Evolutionary conservation across 2,329 filamentous ascomycete genomes (phyloP), one percentile per base, ranked within the genome.

Genomic region (Thermothelomyces thermophilus): DNA sequence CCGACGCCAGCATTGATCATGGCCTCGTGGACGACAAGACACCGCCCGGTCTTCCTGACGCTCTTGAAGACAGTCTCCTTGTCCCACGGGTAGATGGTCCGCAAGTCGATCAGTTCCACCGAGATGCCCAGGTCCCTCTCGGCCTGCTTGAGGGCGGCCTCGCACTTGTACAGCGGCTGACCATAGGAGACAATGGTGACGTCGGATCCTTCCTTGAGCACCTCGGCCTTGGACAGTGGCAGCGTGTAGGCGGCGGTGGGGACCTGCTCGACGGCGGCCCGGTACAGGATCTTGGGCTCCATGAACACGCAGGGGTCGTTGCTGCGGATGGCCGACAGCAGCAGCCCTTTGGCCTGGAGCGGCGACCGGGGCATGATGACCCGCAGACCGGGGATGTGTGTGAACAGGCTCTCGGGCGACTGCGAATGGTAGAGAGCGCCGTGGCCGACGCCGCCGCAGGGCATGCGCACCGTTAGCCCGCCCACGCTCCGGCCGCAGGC

Each of bases 81-180:
- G 65, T 96, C 90, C 90, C 90, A 96, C 0, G 90, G 90, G 62
- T 94, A 95, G 45, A 96, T 76, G 0, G 90, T 94, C 50, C 90
- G 77, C 50, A 96, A 70, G 64, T 96, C 90, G 53, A 96, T 89
- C 50, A 96, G 73, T 72, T 96, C 90, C 14, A 90, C 78, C 5
- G 79, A 85, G 48, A 90, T 77, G 6, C 85, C 87, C 41, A 89
- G 75, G 56, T 88, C 88, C 64, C 89, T 81, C 62, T 82, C 79
- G 4, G 87, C 85, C 19, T 82, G 83, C 52, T 82, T 76, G 54
- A 95, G 85, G 0, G 90, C 90, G 4, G 80, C 75, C 45, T 82
- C 80, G 66, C 89, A 95, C 35, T 83, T 85, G 67, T 95, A 96
- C 17, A 96, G 69, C 16, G 90, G 90, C 58, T 93, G 89, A 8